These are phyloP conservation scores for Penicillium sp. DNA, from an alignment of 2,329 filamentous ascomycete genomes.

Conservation along the genomic window DNA sequence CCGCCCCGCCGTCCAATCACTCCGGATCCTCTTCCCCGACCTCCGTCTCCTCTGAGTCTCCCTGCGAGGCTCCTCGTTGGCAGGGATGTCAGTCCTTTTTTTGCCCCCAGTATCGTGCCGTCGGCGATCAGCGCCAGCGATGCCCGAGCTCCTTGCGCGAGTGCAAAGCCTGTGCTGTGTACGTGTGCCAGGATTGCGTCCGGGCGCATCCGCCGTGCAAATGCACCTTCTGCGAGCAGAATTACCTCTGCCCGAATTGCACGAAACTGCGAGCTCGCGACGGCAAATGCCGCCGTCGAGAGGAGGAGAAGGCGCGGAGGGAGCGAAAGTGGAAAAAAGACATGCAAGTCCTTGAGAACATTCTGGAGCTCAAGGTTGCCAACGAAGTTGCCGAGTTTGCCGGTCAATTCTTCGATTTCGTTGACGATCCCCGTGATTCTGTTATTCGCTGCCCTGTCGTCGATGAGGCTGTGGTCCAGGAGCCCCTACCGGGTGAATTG, in stretches of 20 bases:
- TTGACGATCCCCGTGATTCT: conserved; percentile 16
- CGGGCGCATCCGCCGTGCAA: conserved; percentile 37
- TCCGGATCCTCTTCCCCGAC: conserved; percentile 38
- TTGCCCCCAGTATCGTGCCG: conserved; percentile 39
- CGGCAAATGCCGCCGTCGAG: conserved; percentile 34
- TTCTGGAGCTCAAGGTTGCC: conserved; percentile 37
- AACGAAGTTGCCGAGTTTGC: conserved; percentile 39
- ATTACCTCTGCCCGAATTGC: conserved; percentile 43
- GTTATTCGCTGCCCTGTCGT: neutral
- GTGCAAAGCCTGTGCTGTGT: conserved; percentile 42
- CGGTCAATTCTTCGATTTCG: conserved; percentile 34
- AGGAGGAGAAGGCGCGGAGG: conserved; percentile 34
- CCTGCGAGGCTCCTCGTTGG: conserved; percentile 37
- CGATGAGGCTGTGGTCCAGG: conserved; percentile 3
- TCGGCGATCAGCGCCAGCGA: conserved; percentile 42
- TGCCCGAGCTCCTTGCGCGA: conserved; percentile 41
- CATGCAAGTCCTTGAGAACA: conserved; percentile 36
- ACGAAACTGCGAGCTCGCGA: conserved; percentile 34
- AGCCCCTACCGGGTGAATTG: neutral
- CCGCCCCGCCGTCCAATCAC: conserved; percentile 36
- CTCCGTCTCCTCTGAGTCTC: conserved; percentile 33
- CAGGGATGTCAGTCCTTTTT: conserved; percentile 46
- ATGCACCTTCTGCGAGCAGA: conserved; percentile 39
- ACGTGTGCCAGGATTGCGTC: conserved; percentile 43
- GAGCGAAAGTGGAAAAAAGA: conserved; percentile 39